Evolutionary conservation across 192 early-diverging fungal species (phyloP).

Genomic region (Phlyctochytrium planicorne): DNA sequence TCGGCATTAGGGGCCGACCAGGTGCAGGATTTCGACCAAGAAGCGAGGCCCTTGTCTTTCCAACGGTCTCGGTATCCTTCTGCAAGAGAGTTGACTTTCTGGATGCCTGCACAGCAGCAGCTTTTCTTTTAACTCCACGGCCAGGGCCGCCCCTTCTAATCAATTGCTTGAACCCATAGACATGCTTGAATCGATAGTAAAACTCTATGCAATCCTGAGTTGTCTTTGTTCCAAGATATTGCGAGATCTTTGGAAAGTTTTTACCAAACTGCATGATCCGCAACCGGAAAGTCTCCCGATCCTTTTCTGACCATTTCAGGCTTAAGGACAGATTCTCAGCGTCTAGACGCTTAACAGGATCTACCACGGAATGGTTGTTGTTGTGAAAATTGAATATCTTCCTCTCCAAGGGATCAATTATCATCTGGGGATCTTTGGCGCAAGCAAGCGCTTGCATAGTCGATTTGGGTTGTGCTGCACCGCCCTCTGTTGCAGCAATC

Average conservation of each 20-base stretch:
- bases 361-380: constrained; percentile 36
- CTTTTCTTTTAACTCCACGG: constrained; percentile 1
- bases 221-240: constrained; percentile 34
- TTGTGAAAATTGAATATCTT: constrained; percentile 22
- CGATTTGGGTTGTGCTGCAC: constrained; percentile 16
- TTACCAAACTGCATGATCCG: constrained; percentile 46
- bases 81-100: neutral
- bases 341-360: constrained; percentile 41
- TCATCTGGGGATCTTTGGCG: constrained; percentile 33
- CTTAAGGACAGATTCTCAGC: constrained; percentile 29
- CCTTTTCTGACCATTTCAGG: constrained; percentile 40
- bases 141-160: constrained; percentile 21
- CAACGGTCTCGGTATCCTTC: neutral
- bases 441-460: constrained; percentile 11
- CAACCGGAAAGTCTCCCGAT: constrained; percentile 33
- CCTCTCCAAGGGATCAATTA: constrained; percentile 26
- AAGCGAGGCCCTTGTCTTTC: neutral
- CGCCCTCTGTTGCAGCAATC: constrained; percentile 28
- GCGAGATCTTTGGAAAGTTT: constrained; percentile 46
- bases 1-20: no score
- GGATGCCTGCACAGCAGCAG: neutral
- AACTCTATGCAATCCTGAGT: constrained; percentile 46
- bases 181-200: constrained; percentile 51
- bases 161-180: constrained; percentile 37
- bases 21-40: constrained; percentile 12